Conservation (phyloP, 768 basidiomycete genomes). For the Leucosporidium creatinivorum region DNA sequence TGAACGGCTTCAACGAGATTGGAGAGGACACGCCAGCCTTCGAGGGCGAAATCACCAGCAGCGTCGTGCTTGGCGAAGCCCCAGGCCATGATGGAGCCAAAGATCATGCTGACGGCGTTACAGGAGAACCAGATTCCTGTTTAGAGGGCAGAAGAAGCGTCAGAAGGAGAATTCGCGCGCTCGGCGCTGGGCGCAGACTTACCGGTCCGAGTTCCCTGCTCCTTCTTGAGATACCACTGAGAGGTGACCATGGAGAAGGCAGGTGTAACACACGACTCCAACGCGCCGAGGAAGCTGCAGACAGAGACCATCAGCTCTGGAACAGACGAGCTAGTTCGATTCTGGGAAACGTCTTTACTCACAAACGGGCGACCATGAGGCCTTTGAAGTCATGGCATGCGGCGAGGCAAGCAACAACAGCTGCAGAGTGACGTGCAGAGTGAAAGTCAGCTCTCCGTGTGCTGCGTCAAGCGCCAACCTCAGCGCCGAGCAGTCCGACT, state of each 20-base stretch:
- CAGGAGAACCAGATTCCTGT: constrained; percentile 23
- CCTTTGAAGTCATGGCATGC: constrained; percentile 4
- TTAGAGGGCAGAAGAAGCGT: no score
- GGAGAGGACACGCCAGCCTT: neutral
- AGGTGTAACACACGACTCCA: constrained; percentile 18
- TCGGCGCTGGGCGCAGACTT: neutral
- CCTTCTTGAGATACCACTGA: constrained; percentile 13
- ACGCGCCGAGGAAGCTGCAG: constrained; percentile 13
- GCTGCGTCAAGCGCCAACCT: no score
- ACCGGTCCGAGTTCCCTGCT: constrained; percentile 14
- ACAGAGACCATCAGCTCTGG: no score
- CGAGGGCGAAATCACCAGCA: constrained; percentile 10
- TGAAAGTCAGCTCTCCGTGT: neutral
- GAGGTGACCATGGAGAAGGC: constrained; percentile 11
- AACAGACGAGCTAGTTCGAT: no score
- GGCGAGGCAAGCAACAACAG: constrained; percentile 19
- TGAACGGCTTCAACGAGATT: no score
- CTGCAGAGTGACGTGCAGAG: no score
- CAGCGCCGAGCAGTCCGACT: neutral
- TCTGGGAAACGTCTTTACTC: neutral
- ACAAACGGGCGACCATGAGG: constrained; percentile 17
- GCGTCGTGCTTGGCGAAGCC: constrained; percentile 24
- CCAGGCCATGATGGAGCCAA: constrained; percentile 25
- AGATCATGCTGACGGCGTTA: constrained; percentile 18
- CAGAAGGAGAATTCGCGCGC: neutral